A percentile compares a stretch with the other conserved stretches of the same genome.
Evolutionary conservation across 192 early-diverging fungal genomes (phyloP).

Genomic region (Coemansia sp.): DNA sequence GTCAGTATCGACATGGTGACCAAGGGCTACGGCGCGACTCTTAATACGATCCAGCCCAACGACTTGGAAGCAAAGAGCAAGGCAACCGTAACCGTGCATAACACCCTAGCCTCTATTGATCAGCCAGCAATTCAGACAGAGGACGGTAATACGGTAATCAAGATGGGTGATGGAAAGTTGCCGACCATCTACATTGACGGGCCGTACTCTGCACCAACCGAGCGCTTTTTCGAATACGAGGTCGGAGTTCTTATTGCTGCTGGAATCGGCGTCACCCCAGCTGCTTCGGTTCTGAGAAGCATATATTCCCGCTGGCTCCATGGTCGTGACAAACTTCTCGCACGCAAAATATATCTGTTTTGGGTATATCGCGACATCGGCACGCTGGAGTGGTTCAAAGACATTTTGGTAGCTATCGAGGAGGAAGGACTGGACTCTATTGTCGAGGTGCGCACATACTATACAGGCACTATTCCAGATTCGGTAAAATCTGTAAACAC

Average conservation of each 20-base stretch:
- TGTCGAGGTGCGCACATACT: slow-evolving; percentile 68
- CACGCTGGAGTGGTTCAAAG: slow-evolving; percentile 83
- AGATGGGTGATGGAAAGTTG: slow-evolving; percentile 35
- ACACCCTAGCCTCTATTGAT: background rate
- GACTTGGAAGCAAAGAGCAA: background rate
- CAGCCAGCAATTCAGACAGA: slow-evolving; percentile 5
- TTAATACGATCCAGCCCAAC: background rate
- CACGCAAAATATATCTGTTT: slow-evolving; percentile 74
- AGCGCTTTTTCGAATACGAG: slow-evolving; percentile 78
- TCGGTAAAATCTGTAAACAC: slow-evolving; percentile 39
- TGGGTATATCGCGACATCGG: slow-evolving; percentile 75
- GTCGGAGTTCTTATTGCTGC: slow-evolving; percentile 69
- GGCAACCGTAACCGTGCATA: background rate
- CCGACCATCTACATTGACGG: slow-evolving; percentile 69
- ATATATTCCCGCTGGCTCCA: slow-evolving; percentile 69
- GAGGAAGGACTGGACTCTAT: slow-evolving; percentile 60
- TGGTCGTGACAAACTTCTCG: slow-evolving; percentile 53
- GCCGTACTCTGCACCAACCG: slow-evolving; percentile 67
- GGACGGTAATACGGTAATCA: slow-evolving; percentile 11
- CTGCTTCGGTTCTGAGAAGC: slow-evolving; percentile 71
- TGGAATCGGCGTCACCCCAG: slow-evolving; percentile 83
- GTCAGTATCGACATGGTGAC: slow-evolving; percentile 38
- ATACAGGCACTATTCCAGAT: slow-evolving; percentile 65
- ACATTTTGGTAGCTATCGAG: slow-evolving; percentile 65
- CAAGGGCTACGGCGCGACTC: slow-evolving; percentile 13